Evolutionary conservation across 768 basidiomycete species (phyloP).

Genomic region (Hortiboletus campestris): DNA sequence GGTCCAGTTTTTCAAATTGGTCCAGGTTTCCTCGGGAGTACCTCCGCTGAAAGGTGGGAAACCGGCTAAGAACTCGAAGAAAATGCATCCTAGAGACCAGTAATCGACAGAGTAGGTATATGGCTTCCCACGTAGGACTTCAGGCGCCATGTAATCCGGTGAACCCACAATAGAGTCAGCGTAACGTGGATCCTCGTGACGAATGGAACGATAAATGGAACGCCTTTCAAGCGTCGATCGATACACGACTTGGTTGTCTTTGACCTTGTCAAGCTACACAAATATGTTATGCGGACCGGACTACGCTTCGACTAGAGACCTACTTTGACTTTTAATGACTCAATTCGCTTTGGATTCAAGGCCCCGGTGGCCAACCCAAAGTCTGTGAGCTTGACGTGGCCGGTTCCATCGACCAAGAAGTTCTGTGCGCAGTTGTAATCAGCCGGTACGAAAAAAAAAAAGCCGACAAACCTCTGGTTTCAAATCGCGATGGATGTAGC

Average conservation of each 20-base stretch:
- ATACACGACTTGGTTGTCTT: conserved; percentile 86
- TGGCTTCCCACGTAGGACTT: conserved; percentile 90
- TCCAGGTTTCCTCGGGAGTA: conserved; percentile 97
- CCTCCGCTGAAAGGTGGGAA: conserved; percentile 98
- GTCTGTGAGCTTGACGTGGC: conserved; percentile 97
- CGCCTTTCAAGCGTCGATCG: conserved; percentile 93
- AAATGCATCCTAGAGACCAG: conserved; percentile 97
- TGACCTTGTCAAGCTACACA: conserved; percentile 87
- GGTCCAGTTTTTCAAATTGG: conserved; percentile 97
- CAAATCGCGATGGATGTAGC: conserved; percentile 96
- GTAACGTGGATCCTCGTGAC: conserved; percentile 87
- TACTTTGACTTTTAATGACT: conserved; percentile 91
- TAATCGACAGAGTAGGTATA: conserved; percentile 97
- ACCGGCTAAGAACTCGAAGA: conserved; percentile 95
- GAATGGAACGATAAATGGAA: conserved; percentile 90
- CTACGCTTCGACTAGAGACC: conserved; percentile 1
- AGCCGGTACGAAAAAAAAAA: not conserved
- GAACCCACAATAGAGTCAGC: conserved; percentile 98
- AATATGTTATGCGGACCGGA: conserved; percentile 3
- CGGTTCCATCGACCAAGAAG: conserved; percentile 92
- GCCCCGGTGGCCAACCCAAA: conserved; percentile 98
- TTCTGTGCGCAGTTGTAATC: conserved; percentile 51
- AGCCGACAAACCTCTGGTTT: conserved; percentile 83
- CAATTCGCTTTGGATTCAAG: conserved; percentile 90
- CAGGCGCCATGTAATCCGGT: conserved; percentile 98